Conservation (phyloP, 768 basidiomycete genomes). For the Psilocybe sp. region DNA sequence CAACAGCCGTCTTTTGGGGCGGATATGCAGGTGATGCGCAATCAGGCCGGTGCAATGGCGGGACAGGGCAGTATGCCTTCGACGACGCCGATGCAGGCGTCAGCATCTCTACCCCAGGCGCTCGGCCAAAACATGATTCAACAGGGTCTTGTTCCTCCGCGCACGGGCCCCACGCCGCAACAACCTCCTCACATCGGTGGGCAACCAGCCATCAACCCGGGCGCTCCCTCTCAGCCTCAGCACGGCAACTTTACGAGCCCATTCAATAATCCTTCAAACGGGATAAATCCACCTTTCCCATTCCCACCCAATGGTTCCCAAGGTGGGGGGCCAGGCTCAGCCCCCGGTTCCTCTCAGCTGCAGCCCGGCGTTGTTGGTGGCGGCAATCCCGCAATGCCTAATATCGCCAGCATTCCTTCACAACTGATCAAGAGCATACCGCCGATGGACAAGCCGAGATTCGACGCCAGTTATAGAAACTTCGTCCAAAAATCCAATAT, state of each 20-base stretch:
- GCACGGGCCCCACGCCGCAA: conserved; percentile 19
- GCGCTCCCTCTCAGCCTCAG: conserved; percentile 8
- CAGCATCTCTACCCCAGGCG: conserved; percentile 13
- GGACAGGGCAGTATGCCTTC: no score
- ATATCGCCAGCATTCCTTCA: conserved; percentile 1
- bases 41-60: no score
- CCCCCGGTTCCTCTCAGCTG: conserved; percentile 14
- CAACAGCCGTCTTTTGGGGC: no score
- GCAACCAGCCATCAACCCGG: not conserved
- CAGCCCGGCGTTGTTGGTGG: conserved; percentile 4
- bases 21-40: no score
- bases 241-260: conserved; percentile 5
- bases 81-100: conserved; percentile 3
- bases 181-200: no score
- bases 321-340: not conserved
- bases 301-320: conserved; percentile 9
- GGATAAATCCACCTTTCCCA: conserved; percentile 12
- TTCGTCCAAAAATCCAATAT: conserved; percentile 43
- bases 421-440: not conserved
- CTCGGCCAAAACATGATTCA: conserved; percentile 16
- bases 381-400: conserved; percentile 3
- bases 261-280: conserved; percentile 7
- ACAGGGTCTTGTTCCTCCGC: conserved; percentile 18
- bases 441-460: conserved; percentile 41
- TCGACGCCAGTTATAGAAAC: conserved; percentile 48